These are phyloP conservation scores for Agaricus sinodeliciosus DNA, from an alignment of 768 basidiomycete species.

Conservation along the genomic window DNA sequence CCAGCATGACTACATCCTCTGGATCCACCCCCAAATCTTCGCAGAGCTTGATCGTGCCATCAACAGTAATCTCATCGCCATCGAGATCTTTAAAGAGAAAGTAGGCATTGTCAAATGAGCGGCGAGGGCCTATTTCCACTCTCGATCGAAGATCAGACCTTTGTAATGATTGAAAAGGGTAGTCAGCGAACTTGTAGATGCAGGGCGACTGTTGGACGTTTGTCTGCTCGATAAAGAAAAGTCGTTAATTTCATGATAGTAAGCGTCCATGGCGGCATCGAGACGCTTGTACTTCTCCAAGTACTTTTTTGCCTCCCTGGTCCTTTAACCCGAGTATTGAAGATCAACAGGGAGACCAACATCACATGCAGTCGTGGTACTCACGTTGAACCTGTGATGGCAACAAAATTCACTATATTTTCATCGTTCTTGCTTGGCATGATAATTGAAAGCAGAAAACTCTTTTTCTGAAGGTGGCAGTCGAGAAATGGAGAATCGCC, in stretches of 20 bases:
- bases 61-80: slow-evolving; percentile 59
- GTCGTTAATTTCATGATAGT: slow-evolving; percentile 40
- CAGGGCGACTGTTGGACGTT: slow-evolving; percentile 16
- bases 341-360: slow-evolving; percentile 17
- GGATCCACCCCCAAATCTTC: slow-evolving; percentile 63
- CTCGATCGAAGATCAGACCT: slow-evolving; percentile 31
- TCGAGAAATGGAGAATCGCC: background rate
- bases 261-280: slow-evolving; percentile 71
- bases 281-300: slow-evolving; percentile 64
- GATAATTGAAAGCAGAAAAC: background rate
- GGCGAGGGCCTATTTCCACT: background rate
- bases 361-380: slow-evolving; percentile 21
- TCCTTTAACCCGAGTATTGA: slow-evolving; percentile 21
- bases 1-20: slow-evolving; percentile 77
- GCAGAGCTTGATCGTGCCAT: slow-evolving; percentile 78
- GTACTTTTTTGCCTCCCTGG: slow-evolving; percentile 59
- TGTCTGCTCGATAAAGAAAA: slow-evolving; percentile 11
- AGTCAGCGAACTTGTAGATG: slow-evolving; percentile 49
- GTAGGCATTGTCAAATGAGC: slow-evolving; percentile 4
- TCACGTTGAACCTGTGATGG: slow-evolving; percentile 66
- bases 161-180: slow-evolving; percentile 63
- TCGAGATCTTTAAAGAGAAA: slow-evolving; percentile 37
- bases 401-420: slow-evolving; percentile 51
- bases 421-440: slow-evolving; percentile 43
- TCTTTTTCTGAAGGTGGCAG: slow-evolving; percentile 3